Percentiles rank a stretch among this genome's conserved stretches.
These are phyloP conservation scores for Thecamonas trahens DNA, from an alignment of 78 protist genomes.

Conservation along the genomic window DNA sequence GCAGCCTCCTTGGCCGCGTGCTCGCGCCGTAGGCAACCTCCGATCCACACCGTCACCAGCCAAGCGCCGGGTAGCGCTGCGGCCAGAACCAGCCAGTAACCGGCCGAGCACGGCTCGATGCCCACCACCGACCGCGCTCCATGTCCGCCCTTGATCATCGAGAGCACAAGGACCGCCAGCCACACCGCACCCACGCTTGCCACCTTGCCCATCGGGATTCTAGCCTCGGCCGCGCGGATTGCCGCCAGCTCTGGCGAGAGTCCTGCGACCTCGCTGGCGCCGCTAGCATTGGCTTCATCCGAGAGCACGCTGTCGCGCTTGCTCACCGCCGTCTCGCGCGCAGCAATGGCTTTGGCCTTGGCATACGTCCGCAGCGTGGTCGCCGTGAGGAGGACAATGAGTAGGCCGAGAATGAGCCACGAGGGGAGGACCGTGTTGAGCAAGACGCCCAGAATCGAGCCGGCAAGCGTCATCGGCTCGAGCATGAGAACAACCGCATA, in stretches of 20 bases:
- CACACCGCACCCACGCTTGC: constrained; percentile 1
- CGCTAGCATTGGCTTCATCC: no score
- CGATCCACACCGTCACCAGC: neutral
- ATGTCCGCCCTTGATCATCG: constrained; percentile 17
- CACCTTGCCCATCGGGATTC: no score
- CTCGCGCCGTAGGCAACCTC: neutral
- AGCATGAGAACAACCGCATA: constrained; percentile 15
- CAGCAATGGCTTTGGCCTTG: no score
- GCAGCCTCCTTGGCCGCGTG: neutral
- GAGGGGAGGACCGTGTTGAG: constrained; percentile 29
- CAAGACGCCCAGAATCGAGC: constrained; percentile 42
- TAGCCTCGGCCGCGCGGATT: no score
- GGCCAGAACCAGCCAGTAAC: constrained; percentile 13
- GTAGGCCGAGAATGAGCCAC: constrained; percentile 21
- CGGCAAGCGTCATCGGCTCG: constrained; percentile 36
- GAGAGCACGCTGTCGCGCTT: no score
- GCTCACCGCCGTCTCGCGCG: no score
- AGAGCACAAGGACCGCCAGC: neutral
- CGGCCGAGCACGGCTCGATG: constrained; percentile 1
- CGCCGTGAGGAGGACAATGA: constrained; percentile 3
- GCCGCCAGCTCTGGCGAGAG: no score
- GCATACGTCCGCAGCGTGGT: constrained; percentile 14
- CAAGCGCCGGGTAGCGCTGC: neutral
- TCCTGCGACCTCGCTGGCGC: no score
- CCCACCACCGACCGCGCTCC: constrained; percentile 8